Conservation (phyloP, 2,329 filamentous ascomycete species). For the Paraphaeosphaeria sporulosa region DNA sequence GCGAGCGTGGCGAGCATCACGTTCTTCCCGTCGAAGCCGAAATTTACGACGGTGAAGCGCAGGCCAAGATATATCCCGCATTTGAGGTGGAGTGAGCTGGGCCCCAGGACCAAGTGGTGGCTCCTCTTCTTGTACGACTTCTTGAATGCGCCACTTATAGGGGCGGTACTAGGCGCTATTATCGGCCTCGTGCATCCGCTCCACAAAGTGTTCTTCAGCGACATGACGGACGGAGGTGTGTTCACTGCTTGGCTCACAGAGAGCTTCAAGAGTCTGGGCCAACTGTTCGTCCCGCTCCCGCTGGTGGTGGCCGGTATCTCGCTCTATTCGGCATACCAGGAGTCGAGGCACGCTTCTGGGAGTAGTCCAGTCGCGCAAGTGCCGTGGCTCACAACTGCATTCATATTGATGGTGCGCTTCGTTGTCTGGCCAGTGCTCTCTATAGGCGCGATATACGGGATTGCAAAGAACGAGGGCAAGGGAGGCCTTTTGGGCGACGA, state of each 20-base stretch:
- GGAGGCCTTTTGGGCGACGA: constrained; percentile 58
- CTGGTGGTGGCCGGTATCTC: constrained; percentile 40
- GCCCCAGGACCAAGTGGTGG: constrained; percentile 37
- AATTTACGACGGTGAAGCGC: constrained; percentile 30
- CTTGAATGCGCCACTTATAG: constrained; percentile 39
- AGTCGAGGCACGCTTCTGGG: constrained; percentile 18
- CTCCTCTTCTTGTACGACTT: constrained; percentile 43
- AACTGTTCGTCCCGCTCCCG: constrained; percentile 38
- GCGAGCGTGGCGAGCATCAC: constrained; percentile 31
- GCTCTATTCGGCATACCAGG: constrained; percentile 35
- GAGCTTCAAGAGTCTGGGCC: constrained; percentile 36
- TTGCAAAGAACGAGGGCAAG: constrained; percentile 59
- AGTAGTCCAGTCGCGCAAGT: constrained; percentile 7
- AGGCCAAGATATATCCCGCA: constrained; percentile 36
- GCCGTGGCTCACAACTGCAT: constrained; percentile 30
- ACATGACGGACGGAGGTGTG: constrained; percentile 33
- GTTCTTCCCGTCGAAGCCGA: constrained; percentile 42
- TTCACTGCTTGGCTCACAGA: constrained; percentile 43
- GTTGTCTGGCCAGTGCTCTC: constrained; percentile 36
- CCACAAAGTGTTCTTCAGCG: constrained; percentile 36
- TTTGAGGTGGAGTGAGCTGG: constrained; percentile 31
- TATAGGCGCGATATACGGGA: constrained; percentile 61
- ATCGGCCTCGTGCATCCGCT: constrained; percentile 35
- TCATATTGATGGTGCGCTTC: constrained; percentile 37
- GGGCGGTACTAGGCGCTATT: constrained; percentile 34